Conservation (phyloP, 2,329 filamentous ascomycete genomes). For the Trichoderma sp. region DNA sequence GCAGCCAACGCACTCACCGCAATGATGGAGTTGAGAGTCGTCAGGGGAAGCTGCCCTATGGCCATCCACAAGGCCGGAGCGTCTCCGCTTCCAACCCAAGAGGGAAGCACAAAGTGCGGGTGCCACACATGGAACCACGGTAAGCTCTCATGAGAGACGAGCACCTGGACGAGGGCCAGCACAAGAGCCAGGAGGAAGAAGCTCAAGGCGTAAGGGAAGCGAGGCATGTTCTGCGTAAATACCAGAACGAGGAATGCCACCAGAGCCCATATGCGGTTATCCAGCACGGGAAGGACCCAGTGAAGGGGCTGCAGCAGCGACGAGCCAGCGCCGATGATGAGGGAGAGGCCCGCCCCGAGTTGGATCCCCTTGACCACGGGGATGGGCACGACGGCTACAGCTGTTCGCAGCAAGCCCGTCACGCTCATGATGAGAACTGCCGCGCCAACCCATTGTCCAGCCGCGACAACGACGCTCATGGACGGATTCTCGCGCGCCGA, state of each 20-base stretch:
- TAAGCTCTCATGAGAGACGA: constrained; percentile 38
- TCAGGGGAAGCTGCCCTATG: constrained; percentile 85
- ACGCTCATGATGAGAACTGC: constrained; percentile 75
- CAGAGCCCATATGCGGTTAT: constrained; percentile 79
- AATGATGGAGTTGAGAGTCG: constrained; percentile 88
- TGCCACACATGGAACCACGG: constrained; percentile 62
- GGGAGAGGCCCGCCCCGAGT: constrained; percentile 82
- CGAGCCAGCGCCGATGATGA: constrained; percentile 75
- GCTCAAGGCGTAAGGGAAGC: constrained; percentile 75
- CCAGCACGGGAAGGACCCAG: constrained; percentile 69
- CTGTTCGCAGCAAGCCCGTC: constrained; percentile 75
- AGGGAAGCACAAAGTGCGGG: constrained; percentile 48
- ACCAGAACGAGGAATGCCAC: constrained; percentile 72
- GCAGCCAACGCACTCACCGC: constrained; percentile 78
- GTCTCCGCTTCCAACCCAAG: constrained; percentile 34
- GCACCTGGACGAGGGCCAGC: constrained; percentile 55
- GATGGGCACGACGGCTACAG: constrained; percentile 73
- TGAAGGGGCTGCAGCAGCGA: constrained; percentile 66
- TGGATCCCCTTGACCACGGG: constrained; percentile 95
- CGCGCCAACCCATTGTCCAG: constrained; percentile 67
- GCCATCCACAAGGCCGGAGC: constrained; percentile 57
- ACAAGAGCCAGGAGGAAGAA: constrained; percentile 69
- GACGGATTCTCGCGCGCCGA: constrained; percentile 57
- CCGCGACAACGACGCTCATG: constrained; percentile 70
- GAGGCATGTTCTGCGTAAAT: constrained; percentile 63